Conservation (phyloP, 345 rosid genomes). For the Citrus cavaleriei region DNA sequence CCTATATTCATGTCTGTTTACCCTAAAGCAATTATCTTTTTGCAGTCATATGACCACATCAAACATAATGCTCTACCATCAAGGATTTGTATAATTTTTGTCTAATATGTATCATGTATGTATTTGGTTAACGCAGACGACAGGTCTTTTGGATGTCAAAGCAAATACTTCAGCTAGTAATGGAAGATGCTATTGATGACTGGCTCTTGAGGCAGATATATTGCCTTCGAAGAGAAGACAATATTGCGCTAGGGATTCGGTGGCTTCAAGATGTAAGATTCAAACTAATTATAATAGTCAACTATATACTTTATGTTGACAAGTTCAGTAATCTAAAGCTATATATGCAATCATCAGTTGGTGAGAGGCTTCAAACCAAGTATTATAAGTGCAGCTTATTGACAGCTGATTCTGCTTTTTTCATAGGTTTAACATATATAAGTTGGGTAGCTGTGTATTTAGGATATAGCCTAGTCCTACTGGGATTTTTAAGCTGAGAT, state of each 20-base stretch:
- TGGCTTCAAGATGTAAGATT: slow-evolving; percentile 93
- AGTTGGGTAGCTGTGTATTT: slow-evolving; percentile 1
- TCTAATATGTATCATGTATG: slow-evolving; percentile 10
- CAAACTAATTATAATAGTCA: slow-evolving; percentile 1
- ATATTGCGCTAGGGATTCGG: slow-evolving; percentile 69
- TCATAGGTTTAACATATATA: neutral
- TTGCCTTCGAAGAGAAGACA: slow-evolving; percentile 85
- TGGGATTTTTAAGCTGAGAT: neutral
- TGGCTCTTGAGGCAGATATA: slow-evolving; percentile 82
- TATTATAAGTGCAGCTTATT: neutral
- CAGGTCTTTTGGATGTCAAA: slow-evolving; percentile 98
- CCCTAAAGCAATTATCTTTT: neutral
- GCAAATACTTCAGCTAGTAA: slow-evolving; percentile 87
- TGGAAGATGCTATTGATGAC: slow-evolving; percentile 99
- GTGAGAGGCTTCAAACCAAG: neutral
- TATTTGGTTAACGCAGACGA: slow-evolving; percentile 50
- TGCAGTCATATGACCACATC: neutral
- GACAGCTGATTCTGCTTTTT: neutral
- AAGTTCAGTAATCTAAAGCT: neutral
- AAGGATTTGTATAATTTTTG: neutral
- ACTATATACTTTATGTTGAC: neutral
- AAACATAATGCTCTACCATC: neutral
- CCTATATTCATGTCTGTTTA: neutral
- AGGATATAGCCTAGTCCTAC: neutral
- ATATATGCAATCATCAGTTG: neutral